Percentiles rank a stretch among this genome's conserved stretches.
Evolutionary conservation across 129 eudicot species (phyloP).

Genomic region (Saposhnikovia divaricata): DNA sequence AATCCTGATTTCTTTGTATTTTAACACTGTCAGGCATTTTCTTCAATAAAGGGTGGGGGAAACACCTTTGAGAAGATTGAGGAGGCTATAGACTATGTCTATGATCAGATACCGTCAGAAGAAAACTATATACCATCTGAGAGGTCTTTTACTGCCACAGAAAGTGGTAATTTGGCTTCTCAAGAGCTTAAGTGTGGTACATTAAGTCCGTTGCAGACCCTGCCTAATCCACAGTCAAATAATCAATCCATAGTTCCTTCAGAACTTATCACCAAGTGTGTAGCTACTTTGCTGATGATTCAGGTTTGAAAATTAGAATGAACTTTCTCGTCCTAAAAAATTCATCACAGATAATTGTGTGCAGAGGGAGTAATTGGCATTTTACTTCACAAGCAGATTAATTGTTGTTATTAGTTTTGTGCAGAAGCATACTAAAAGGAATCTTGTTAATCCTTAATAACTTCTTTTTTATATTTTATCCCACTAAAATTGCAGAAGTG

Average conservation of each 20-base stretch:
- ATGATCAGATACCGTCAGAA: slow-evolving; percentile 7
- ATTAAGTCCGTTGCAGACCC: slow-evolving; percentile 7
- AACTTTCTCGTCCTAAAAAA: background rate
- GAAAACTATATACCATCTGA: slow-evolving; percentile 1
- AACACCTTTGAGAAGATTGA: slow-evolving; percentile 35
- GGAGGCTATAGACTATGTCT: slow-evolving; percentile 32
- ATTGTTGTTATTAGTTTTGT: background rate
- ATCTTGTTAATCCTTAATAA: background rate
- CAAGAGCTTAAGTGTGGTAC: slow-evolving; percentile 17
- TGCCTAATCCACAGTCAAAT: slow-evolving; percentile 18
- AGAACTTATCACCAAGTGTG: slow-evolving; percentile 49
- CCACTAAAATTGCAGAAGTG: slow-evolving; percentile 29
- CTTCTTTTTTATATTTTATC: background rate
- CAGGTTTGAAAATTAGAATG: slow-evolving; percentile 26
- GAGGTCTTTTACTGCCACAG: background rate
- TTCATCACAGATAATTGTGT: background rate
- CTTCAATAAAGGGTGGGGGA: slow-evolving; percentile 44
- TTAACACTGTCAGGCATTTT: slow-evolving; percentile 32
- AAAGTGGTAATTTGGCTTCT: slow-evolving; percentile 11
- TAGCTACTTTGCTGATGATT: slow-evolving; percentile 48
- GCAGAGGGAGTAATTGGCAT: background rate
- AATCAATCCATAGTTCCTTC: slow-evolving; percentile 26
- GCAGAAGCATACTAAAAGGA: background rate
- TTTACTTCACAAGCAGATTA: background rate
- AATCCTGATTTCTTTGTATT: slow-evolving; percentile 2